Percentiles rank a stretch among this genome's conserved stretches.
Conservation (phyloP, 352 stramenopile genomes). For the Globisporangium takayamanum region DNA sequence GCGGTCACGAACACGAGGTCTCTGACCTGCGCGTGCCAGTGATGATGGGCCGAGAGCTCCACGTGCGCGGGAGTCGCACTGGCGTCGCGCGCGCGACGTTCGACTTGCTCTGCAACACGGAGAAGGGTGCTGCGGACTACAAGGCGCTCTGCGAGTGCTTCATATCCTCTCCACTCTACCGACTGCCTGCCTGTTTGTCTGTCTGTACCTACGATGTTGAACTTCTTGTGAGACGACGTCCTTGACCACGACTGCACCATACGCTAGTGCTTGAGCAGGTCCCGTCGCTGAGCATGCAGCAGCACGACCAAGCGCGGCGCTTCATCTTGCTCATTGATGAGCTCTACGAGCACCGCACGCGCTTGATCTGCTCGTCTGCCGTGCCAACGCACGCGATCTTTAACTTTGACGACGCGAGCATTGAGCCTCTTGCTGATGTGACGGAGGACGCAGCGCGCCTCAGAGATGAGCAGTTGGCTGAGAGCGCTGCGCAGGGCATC, state of each 20-base stretch:
- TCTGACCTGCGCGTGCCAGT: constrained; percentile 52
- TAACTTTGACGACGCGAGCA: constrained; percentile 49
- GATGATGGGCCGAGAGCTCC: constrained; percentile 69
- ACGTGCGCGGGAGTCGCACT: constrained; percentile 32
- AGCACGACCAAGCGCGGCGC: constrained; percentile 90
- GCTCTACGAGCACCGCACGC: constrained; percentile 90
- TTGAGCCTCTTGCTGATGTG: constrained; percentile 13
- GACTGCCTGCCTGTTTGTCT: neutral
- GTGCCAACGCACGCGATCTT: constrained; percentile 49
- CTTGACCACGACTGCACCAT: constrained; percentile 17
- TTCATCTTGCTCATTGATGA: constrained; percentile 98
- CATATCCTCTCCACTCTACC: constrained; percentile 8
- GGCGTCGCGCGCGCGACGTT: constrained; percentile 85
- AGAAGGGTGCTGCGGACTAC: constrained; percentile 95
- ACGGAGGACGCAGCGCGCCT: constrained; percentile 28
- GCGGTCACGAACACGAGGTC: constrained; percentile 4
- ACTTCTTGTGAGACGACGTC: too few species aligned
- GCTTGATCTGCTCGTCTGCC: constrained; percentile 49
- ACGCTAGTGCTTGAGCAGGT: constrained; percentile 89
- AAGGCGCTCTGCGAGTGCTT: constrained; percentile 90
- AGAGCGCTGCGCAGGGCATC: constrained; percentile 33
- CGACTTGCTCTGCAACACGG: constrained; percentile 90
- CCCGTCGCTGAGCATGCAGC: constrained; percentile 73
- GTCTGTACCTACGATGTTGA: too few species aligned
- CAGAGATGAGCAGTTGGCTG: constrained; percentile 25